Percentiles rank a stretch among this genome's conserved stretches.
Conservation (phyloP, 1,139 yeast genomes). For the Sugiyamaella japonica region DNA sequence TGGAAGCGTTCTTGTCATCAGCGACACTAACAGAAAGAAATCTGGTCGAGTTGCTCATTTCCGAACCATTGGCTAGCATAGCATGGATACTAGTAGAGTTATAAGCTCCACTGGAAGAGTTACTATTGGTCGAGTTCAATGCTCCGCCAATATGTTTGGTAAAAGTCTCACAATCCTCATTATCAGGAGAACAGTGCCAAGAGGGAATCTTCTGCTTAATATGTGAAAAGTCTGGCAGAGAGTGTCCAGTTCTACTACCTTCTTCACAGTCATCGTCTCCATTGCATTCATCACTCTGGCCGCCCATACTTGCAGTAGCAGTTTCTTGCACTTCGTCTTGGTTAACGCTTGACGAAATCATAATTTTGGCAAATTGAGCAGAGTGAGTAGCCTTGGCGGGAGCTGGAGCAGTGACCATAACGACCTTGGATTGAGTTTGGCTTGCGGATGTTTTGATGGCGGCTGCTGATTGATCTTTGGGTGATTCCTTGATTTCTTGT, state of each 20-base stretch:
- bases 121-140: constrained; percentile 1
- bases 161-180: constrained; percentile 3
- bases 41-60: constrained; percentile 7
- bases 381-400: not conserved
- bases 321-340: not conserved
- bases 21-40: constrained; percentile 7
- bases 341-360: not conserved
- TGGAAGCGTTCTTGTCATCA: constrained; percentile 2
- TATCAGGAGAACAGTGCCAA: constrained; percentile 7
- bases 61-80: constrained; percentile 7
- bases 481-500: not conserved
- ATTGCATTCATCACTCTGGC: constrained; percentile 10
- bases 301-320: not conserved
- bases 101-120: not conserved
- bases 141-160: constrained; percentile 2
- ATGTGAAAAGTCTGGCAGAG: constrained; percentile 3
- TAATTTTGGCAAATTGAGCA: constrained; percentile 3
- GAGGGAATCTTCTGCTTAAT: constrained; percentile 7
- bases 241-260: not conserved
- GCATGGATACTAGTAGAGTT: constrained; percentile 8
- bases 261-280: constrained; percentile 12
- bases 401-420: constrained; percentile 1
- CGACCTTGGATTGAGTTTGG: not conserved
- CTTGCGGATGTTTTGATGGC: not conserved
- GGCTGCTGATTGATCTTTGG: not conserved